Conservation (phyloP, 129 eudicot genomes). For the Sambucus nigra region DNA sequence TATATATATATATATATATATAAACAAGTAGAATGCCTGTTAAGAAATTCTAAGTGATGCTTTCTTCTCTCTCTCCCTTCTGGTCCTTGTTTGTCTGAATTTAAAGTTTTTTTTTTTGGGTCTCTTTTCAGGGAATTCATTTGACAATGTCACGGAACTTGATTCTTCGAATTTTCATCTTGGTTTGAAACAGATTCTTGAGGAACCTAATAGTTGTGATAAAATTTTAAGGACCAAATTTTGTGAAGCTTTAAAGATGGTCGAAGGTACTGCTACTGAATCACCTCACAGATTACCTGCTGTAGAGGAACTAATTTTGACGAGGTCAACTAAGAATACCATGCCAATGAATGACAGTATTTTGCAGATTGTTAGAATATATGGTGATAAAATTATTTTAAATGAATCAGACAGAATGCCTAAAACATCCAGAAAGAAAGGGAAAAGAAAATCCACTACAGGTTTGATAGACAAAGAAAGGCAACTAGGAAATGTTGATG, state of each 20-base stretch:
- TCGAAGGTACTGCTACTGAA: constrained; percentile 34
- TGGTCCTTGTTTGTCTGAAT: not conserved
- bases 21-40: not conserved
- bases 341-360: constrained; percentile 37
- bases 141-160: constrained; percentile 14
- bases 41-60: not conserved
- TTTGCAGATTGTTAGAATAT: constrained; percentile 46
- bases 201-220: constrained; percentile 31
- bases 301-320: constrained; percentile 17
- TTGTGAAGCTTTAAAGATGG: constrained; percentile 57
- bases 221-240: constrained; percentile 35
- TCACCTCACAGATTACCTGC: constrained; percentile 18
- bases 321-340: constrained; percentile 15
- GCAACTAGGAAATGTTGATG: constrained; percentile 30
- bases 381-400: constrained; percentile 62
- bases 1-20: no score
- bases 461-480: constrained; percentile 26
- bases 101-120: constrained; percentile 11
- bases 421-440: constrained; percentile 67
- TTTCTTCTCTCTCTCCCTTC: not conserved
- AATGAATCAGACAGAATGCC: constrained; percentile 65
- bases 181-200: constrained; percentile 65
- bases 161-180: constrained; percentile 23
- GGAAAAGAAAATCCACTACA: constrained; percentile 32
- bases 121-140: constrained; percentile 37